Base-by-base conservation (phyloP, 148 eudicot genomes). In the Chenopodium album region DNA sequence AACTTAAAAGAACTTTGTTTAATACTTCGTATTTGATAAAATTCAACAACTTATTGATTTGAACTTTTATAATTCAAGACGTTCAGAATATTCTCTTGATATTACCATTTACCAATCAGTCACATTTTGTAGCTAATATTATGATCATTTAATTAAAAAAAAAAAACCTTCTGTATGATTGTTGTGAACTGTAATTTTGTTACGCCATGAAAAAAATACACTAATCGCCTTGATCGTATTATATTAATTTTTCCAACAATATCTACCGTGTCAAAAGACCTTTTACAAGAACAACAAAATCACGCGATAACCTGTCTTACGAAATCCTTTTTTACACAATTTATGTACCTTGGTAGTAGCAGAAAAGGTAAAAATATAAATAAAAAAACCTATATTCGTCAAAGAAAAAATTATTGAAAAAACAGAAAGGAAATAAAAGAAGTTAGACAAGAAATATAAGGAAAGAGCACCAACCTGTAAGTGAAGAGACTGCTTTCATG, bases 401-500 rank as follows among this genome's bases (percentile, higher is more conserved):
- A 5, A 19, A 4, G 19, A 56, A 37, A 37, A 37, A 37, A 37
- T 37, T 0, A 37, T 37, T 37, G 44, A 6, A 37, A 37, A 37
- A 37, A 37, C 5, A 17, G 4, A 5, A 32, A 56, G 54, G 71
- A 14, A 73, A 26, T 26, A 26, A 73, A 79, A 13, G 16, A 17
- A 9, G 48, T 3, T 16, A 8, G 46, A 60, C 28, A 20, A 54
- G 20, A 17, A 19, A 3, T 16, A 19, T 34, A 78, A 7, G 66
- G 48, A 68, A 4, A 37, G 2, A 73, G 13, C 26, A 46, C 54
- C 14, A 72, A 91, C 93, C 92, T 76, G 78, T 22, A 71, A 89
- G 68, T 46, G 78, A 66, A 72, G 92, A 86, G 46, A 89, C 92
- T 70, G 93, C 80, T 78, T 84, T 88, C 89, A 91, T 76, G 52